Evolutionary conservation across 2,329 filamentous ascomycete species (phyloP), one percentile per base, ranked within the genome.

Genomic region (Delphinella strobiligena): DNA sequence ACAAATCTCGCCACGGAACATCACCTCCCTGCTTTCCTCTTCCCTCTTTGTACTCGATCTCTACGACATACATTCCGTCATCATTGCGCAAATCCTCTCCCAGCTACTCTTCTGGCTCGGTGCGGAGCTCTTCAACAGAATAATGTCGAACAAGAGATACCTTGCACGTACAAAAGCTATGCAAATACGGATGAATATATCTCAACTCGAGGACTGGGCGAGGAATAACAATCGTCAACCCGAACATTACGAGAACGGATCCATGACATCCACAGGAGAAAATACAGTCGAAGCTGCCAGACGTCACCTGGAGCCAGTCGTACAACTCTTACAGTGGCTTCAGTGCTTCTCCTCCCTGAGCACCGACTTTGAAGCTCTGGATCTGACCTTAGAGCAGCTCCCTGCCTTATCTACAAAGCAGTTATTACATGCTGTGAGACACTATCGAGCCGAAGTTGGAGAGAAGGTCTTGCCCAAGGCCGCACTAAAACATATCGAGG

Each of bases 141-240:
- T 98, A 60, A 94, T 98, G 84, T 89, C 84, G 19, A 95, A 93
- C 54, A 78, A 86, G 48, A 88, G 89, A 58, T 98, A 95, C 54
- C 71, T 98, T 8, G 89, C 91, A 4, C 75, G 91, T 38, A 98
- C 91, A 14, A 98, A 98, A 61, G 91, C 91, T 3, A 98, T 98
- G 91, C 91, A 98, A 59, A 96, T 98, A 51, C 84, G 91, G 49
- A 96, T 98, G 88, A 98, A 98, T 57, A 78, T 98, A 5, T 96
- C 91, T 1, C 81, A 80, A 5, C 67, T 98, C 15, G 91, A 98
- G 60, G 91, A 98, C 55, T 98, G 91, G 91, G 89, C 91, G 1
- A 75, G 89, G 19, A 73, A 76, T 12, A 98, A 98, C 61, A 96
- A 94, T 57, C 77, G 91, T 19, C 81, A 93, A 50, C 87, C 91